Base-by-base conservation (phyloP, 2,329 filamentous ascomycete species). In the Pseudocercospora vitis region DNA sequence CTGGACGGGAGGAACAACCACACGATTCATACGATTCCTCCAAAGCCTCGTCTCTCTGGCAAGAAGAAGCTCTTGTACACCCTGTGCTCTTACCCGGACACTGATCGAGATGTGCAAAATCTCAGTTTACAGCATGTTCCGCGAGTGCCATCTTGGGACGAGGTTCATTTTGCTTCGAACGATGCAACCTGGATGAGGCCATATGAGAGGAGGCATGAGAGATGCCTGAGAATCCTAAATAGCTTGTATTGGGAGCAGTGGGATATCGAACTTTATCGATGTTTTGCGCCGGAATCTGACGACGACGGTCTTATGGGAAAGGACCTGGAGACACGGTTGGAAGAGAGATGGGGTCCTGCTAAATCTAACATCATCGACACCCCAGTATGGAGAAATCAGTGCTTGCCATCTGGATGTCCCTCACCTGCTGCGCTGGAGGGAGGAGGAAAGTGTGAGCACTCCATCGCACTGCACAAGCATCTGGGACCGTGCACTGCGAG, bases 11-110 rank as follows among this genome's bases (percentile, higher is more conserved):
- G 26, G 11, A 29, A 29, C 19, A 18, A 47, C 44, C 16, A 32
- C 16, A 47, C 44, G 18, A 21, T 47, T 14, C 44, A 47, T 26
- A n/a, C 32, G n/a, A n/a, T n/a, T n/a, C n/a, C n/a, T n/a, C n/a
- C n/a, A n/a, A n/a, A n/a, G n/a, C n/a, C n/a, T n/a, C n/a, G n/a
- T 12, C 16, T 32, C 29, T 16, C 44, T 4, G 26, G 23, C 16
- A 19, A 24, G 7, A 14, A 9, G 16, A n/a, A n/a, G 19, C 16
- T 23, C 7, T 9, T 47, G 14, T 32, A 32, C 14, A 47, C 26
- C 4, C n/a, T 47, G 8, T 47, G 44, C 44, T 32, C 24, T 16
- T 29, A 11, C 16, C 44, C 44, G 6, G 2, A 31, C 14, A 19
- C 29, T 12, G 44, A 47, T 9, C 16, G 9, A 14, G 44, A 47